A percentile compares a stretch with the other conserved stretches of the same genome.
These are phyloP conservation scores for Beverwykella pulmonaria DNA, from an alignment of 495 filamentous ascomycete genomes.

Conservation along the genomic window DNA sequence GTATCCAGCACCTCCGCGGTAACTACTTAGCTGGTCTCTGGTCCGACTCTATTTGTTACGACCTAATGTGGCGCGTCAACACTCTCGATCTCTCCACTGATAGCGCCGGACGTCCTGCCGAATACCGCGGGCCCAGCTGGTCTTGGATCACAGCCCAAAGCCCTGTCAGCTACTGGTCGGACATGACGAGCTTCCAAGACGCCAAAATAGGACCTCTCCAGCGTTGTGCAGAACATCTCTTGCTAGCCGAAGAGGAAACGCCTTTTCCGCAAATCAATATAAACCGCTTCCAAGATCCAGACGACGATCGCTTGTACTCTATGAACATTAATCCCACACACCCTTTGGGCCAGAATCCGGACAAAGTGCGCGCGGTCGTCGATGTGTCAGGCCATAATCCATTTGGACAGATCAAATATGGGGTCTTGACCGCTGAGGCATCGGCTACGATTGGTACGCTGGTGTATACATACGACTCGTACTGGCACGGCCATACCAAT, in stretches of 20 bases:
- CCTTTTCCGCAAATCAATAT: no score
- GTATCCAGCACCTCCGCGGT: conserved; percentile 2
- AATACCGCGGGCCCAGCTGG: conserved; percentile 3
- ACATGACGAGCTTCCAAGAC: conserved; percentile 6
- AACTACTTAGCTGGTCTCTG: neutral
- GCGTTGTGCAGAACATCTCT: no score
- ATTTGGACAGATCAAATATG: neutral
- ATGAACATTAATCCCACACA: neutral
- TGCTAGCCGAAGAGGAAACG: no score
- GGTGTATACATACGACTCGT: conserved; percentile 1
- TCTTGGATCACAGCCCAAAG: conserved; percentile 15
- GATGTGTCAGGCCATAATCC: neutral
- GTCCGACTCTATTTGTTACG: conserved; percentile 6
- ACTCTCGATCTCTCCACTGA: neutral
- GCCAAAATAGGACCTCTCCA: no score
- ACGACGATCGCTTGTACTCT: no score
- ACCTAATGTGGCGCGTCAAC: conserved; percentile 19
- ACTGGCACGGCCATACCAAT: neutral
- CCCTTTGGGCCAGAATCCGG: neutral
- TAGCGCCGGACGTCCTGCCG: neutral
- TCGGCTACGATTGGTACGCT: neutral
- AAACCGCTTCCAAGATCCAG: no score
- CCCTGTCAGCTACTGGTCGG: conserved; percentile 7
- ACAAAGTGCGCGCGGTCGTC: neutral
- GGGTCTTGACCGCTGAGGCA: neutral